These are phyloP conservation scores for Phytophthora vignae DNA, from an alignment of 352 stramenopile genomes.

Conservation along the genomic window DNA sequence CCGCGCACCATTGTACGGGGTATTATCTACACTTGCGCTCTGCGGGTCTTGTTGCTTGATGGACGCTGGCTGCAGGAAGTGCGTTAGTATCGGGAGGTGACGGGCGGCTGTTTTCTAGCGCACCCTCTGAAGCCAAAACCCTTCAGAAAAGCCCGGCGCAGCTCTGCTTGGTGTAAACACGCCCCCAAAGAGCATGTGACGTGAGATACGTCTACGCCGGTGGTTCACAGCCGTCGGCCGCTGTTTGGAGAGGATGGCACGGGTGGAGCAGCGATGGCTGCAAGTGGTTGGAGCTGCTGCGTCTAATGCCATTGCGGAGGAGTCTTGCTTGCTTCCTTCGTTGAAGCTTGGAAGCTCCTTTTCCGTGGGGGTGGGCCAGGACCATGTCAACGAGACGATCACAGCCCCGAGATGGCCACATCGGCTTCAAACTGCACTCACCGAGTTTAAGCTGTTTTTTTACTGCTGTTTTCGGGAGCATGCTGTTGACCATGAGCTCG, in stretches of 20 bases:
- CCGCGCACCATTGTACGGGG: slow-evolving; percentile 1
- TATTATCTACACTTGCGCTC: not conserved
- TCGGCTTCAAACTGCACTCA: not conserved
- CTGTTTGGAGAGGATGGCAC: too few relatives aligned
- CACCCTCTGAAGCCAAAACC: slow-evolving; percentile 10
- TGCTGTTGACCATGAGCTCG: not conserved
- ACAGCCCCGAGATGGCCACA: slow-evolving; percentile 20
- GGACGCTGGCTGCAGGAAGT: slow-evolving; percentile 20
- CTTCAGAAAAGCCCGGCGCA: slow-evolving; percentile 11
- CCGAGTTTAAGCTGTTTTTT: too few relatives aligned
- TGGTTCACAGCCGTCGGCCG: too few relatives aligned
- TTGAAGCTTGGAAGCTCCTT: slow-evolving; percentile 6
- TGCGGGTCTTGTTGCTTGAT: slow-evolving; percentile 9
- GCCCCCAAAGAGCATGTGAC: not conserved
- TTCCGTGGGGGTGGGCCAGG: not conserved
- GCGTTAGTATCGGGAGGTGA: slow-evolving; percentile 10
- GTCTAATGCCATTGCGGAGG: too few relatives aligned
- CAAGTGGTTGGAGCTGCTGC: too few relatives aligned
- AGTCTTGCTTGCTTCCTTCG: not conserved
- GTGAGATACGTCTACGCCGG: not conserved
- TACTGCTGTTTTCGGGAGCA: not conserved
- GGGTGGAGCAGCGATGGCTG: too few relatives aligned
- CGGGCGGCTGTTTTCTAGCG: slow-evolving; percentile 13
- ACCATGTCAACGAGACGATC: slow-evolving; percentile 19
- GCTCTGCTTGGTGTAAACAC: not conserved